Evolutionary conservation across 164 flowering plant genomes (phyloP).

Genomic region (Tinospora cordifolia): DNA sequence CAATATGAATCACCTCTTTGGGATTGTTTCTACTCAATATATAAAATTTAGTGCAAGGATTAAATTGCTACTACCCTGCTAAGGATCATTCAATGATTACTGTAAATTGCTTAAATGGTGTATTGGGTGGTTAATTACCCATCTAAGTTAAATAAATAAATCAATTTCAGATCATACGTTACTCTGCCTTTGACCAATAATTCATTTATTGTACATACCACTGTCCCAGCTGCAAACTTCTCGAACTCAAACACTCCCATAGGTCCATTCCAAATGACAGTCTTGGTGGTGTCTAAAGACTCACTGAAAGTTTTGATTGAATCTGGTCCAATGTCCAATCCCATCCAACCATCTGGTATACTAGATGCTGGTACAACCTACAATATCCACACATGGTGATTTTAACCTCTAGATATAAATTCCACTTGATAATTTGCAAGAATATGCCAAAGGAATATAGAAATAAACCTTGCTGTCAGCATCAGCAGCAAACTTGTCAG

Average conservation of each 20-base stretch:
- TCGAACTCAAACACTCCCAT: slow-evolving; percentile 93
- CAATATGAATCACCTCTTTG: too few species aligned
- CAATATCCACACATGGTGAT: slow-evolving; percentile 8
- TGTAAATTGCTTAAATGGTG: too few species aligned
- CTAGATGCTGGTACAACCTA: slow-evolving; percentile 56
- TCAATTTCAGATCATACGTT: background rate
- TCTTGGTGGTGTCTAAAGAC: slow-evolving; percentile 54
- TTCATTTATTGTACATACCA: slow-evolving; percentile 32
- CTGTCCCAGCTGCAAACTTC: slow-evolving; percentile 78
- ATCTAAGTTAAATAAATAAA: too few species aligned
- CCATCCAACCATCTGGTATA: slow-evolving; percentile 87
- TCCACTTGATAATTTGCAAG: background rate
- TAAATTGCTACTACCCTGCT: too few species aligned
- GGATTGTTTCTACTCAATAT: too few species aligned
- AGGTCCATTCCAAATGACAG: slow-evolving; percentile 84
- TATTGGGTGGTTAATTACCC: too few species aligned
- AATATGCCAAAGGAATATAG: background rate
- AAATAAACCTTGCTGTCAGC: slow-evolving; percentile 65
- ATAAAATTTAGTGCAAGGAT: too few species aligned
- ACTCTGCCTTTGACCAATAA: background rate
- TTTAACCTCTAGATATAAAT: background rate
- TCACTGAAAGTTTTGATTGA: slow-evolving; percentile 54
- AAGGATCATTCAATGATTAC: too few species aligned
- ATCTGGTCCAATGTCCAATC: slow-evolving; percentile 77
- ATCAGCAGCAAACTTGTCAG: slow-evolving; percentile 81